A percentile compares a stretch with the other conserved stretches of the same genome.
Evolutionary conservation across 371 early-diverging fungal genomes (phyloP).

Genomic region (Actinomortierella ambigua): DNA sequence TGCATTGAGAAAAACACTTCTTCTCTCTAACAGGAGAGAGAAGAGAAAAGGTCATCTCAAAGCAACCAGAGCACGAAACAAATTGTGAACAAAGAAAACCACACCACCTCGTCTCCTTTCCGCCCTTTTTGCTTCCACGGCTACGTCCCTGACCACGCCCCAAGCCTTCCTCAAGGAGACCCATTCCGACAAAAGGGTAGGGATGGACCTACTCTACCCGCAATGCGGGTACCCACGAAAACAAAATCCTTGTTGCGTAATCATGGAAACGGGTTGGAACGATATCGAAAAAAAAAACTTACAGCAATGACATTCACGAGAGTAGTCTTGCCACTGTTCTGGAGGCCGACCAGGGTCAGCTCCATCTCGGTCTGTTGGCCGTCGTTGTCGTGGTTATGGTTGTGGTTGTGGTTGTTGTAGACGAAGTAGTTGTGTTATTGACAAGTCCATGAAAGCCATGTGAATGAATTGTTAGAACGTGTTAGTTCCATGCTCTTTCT

Average conservation of each 20-base stretch:
- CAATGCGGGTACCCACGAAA: neutral
- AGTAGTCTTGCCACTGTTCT: conserved; percentile 98
- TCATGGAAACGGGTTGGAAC: too few species aligned
- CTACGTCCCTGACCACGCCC: too few species aligned
- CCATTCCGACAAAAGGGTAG: too few species aligned
- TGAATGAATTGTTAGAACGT: too few species aligned
- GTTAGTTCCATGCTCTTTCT: neutral
- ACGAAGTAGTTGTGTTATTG: too few species aligned
- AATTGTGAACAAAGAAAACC: neutral
- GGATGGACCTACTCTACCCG: too few species aligned
- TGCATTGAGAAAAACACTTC: too few species aligned
- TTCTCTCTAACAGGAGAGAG: neutral
- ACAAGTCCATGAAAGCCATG: too few species aligned
- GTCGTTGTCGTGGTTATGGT: neutral
- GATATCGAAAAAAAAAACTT: conserved; percentile 41
- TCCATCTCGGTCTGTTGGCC: conserved; percentile 88
- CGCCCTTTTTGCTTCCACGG: too few species aligned
- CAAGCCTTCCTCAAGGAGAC: too few species aligned
- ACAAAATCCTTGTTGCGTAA: neutral
- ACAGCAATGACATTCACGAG: conserved; percentile 97
- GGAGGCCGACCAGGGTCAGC: conserved; percentile 95
- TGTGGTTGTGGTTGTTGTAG: too few species aligned
- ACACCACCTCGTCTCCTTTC: too few species aligned
- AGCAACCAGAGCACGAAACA: conserved; percentile 1
- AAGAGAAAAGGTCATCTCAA: neutral